Conservation (phyloP, 2,329 filamentous ascomycete genomes). For the Eutypa lata region DNA sequence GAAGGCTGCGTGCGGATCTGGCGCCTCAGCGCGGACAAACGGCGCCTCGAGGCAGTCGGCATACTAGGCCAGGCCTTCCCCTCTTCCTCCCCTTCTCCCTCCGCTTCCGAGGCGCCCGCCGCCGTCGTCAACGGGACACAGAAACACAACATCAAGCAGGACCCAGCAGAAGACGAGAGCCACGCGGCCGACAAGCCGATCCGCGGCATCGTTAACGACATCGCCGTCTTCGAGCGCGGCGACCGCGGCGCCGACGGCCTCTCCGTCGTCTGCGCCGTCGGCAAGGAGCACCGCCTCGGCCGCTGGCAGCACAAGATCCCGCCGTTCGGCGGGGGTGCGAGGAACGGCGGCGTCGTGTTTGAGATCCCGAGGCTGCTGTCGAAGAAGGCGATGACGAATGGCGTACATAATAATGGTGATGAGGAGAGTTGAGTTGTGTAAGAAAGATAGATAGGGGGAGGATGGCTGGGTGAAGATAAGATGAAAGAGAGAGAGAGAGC, state of each 20-base stretch:
- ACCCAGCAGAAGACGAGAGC: conserved; percentile 7
- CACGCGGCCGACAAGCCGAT: conserved; percentile 34
- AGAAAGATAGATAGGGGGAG: not conserved
- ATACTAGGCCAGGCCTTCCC: conserved; percentile 49
- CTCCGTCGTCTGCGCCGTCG: conserved; percentile 81
- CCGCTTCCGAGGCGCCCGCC: conserved; percentile 12
- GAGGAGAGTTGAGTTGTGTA: not conserved
- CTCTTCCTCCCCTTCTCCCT: conserved; percentile 11
- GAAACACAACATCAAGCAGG: conserved; percentile 11
- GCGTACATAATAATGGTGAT: not conserved
- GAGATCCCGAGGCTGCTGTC: conserved; percentile 60
- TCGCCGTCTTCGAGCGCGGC: conserved; percentile 82
- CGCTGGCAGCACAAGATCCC: conserved; percentile 65
- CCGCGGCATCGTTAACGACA: conserved; percentile 81
- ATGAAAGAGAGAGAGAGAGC: not conserved
- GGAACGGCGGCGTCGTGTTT: conserved; percentile 85
- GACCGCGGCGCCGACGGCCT: conserved; percentile 73
- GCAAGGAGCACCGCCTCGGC: conserved; percentile 81
- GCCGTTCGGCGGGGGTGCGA: conserved; percentile 42
- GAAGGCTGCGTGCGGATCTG: conserved; percentile 85
- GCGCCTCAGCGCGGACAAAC: conserved; percentile 81
- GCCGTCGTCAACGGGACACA: not conserved
- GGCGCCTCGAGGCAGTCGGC: conserved; percentile 69
- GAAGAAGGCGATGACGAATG: not conserved
- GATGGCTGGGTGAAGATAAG: not conserved